phyloP scores from a whole-genome alignment of 108 stramenopile genomes.

The Stephanodiscus triporus region DNA sequence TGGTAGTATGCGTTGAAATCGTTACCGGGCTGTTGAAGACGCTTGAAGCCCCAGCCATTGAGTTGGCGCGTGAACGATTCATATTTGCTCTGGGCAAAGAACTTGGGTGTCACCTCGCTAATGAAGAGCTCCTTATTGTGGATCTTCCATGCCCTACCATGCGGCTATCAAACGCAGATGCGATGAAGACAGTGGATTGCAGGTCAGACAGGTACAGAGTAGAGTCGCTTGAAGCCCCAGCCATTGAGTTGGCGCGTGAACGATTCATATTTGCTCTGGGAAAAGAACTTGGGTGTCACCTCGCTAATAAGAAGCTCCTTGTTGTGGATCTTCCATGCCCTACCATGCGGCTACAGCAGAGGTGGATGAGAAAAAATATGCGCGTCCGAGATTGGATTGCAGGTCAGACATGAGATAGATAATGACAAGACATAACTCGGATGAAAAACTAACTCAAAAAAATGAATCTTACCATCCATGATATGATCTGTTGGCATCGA shows the following conservation, averaged over 20 bases:
- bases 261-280: conserved; percentile 53
- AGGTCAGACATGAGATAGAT: neutral
- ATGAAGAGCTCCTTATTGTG: conserved; percentile 6
- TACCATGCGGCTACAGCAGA: neutral
- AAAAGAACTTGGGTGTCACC: conserved; percentile 58
- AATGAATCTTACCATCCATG: conserved; percentile 9
- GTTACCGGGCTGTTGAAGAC: conserved; percentile 20
- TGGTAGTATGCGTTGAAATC: conserved; percentile 28
- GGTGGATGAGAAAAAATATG: neutral
- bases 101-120: conserved; percentile 51
- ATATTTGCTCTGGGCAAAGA: conserved; percentile 57
- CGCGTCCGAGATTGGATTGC: neutral
- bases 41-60: conserved; percentile 32
- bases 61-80: conserved; percentile 28
- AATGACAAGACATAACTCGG: neutral
- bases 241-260: conserved; percentile 15
- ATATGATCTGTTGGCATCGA: neutral
- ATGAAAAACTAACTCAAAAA: neutral
- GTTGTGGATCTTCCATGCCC: conserved; percentile 9
- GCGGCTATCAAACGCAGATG: neutral
- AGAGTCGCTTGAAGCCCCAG: conserved; percentile 38
- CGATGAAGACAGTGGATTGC: too few relatives aligned
- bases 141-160: conserved; percentile 8
- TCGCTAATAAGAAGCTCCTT: conserved; percentile 15
- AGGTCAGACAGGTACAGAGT: too few relatives aligned